A percentile compares a stretch with the other conserved stretches of the same genome.
phyloP scores from a whole-genome alignment of 306 rosid species.

The Cucurbita argyrosperma region DNA sequence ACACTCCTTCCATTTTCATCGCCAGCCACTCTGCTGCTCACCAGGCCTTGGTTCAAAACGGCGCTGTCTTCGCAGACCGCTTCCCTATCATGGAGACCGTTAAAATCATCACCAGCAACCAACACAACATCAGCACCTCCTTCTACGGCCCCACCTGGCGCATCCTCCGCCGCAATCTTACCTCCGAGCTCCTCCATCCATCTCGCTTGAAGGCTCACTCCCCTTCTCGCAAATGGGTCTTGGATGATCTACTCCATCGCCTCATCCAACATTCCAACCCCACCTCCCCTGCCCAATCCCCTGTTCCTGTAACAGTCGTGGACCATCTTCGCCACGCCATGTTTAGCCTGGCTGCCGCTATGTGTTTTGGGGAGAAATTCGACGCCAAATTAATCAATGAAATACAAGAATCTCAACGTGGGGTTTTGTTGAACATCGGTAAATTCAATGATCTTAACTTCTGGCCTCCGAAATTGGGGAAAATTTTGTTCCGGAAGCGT shows the following conservation, averaged over 20 bases:
- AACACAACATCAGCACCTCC: constrained; percentile 9
- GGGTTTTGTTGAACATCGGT: neutral
- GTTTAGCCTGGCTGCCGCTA: neutral
- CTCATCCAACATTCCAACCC: neutral
- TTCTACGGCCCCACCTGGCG: constrained; percentile 9
- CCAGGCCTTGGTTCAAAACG: neutral
- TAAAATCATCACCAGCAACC: constrained; percentile 6
- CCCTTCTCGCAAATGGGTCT: neutral
- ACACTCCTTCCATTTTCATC: constrained; percentile 4
- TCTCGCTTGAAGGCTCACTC: constrained; percentile 1
- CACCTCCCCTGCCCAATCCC: neutral
- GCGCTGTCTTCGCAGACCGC: constrained; percentile 8
- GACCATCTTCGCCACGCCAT: neutral
- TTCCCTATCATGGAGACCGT: neutral
- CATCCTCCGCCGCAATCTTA: constrained; percentile 6
- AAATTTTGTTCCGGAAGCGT: neutral
- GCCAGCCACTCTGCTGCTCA: neutral
- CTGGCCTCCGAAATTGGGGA: neutral
- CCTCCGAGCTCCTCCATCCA: constrained; percentile 6
- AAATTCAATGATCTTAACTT: neutral
- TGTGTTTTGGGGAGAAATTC: constrained; percentile 6
- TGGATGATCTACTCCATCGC: neutral
- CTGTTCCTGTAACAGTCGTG: neutral
- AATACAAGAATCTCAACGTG: constrained; percentile 3
- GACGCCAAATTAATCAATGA: neutral